Conservation (phyloP, 345 rosid species). For the Angophora floribunda region DNA sequence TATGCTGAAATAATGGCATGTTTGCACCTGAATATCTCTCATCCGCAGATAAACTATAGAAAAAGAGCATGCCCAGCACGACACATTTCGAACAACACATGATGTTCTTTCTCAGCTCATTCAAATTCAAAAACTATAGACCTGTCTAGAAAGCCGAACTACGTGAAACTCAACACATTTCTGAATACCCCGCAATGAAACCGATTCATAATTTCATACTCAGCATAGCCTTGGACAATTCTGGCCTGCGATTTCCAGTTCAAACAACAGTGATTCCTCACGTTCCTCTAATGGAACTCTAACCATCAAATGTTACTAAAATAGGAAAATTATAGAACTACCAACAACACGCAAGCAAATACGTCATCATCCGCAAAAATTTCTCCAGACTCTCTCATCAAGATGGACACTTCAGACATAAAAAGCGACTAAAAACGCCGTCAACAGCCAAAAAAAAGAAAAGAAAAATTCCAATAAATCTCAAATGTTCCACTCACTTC, state of each 20-base stretch:
- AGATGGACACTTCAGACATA: neutral
- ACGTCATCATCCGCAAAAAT: neutral
- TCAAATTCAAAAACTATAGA: neutral
- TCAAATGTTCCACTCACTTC: conserved; percentile 22
- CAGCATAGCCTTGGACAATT: neutral
- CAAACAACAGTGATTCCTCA: neutral
- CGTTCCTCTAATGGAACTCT: neutral
- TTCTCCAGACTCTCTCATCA: neutral
- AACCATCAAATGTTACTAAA: neutral
- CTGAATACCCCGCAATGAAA: neutral
- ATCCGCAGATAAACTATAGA: neutral
- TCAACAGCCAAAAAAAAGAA: neutral
- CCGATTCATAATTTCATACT: neutral
- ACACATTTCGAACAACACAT: neutral
- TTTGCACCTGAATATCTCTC: neutral
- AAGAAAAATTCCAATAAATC: neutral
- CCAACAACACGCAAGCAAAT: neutral
- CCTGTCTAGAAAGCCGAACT: neutral
- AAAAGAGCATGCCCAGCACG: neutral
- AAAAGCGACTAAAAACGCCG: neutral
- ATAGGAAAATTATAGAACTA: neutral
- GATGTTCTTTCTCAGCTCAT: neutral
- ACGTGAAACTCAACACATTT: neutral
- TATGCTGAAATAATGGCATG: neutral
- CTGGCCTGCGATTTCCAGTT: neutral